Evolutionary conservation across 148 eudicot genomes (phyloP).

Genomic region (Rhododendron kiyosumense): DNA sequence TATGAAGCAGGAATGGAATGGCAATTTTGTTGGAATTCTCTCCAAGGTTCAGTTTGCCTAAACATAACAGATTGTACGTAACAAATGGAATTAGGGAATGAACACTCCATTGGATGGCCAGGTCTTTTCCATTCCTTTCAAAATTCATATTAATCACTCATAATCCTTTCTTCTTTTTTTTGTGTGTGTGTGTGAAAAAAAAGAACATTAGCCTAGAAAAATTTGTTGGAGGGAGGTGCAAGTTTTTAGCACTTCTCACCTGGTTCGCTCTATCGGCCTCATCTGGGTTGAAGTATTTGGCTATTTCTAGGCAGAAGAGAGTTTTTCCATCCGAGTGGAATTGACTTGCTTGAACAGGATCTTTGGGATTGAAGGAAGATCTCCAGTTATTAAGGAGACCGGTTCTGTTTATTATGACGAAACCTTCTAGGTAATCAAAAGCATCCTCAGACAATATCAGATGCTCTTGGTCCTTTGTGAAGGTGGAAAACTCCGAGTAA

Average conservation of each 20-base stretch:
- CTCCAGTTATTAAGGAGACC: constrained; percentile 83
- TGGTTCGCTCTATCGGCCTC: constrained; percentile 35
- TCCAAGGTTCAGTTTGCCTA: not conserved
- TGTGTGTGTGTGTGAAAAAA: not conserved
- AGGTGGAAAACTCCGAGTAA: constrained; percentile 63
- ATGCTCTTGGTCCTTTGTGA: constrained; percentile 81
- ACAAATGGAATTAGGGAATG: not conserved
- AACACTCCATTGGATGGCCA: not conserved
- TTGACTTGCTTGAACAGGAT: constrained; percentile 61
- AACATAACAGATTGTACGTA: not conserved
- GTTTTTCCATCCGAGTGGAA: constrained; percentile 76
- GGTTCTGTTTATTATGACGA: constrained; percentile 78
- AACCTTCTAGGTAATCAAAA: constrained; percentile 90
- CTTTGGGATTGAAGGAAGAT: constrained; percentile 69
- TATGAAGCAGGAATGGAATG: not conserved
- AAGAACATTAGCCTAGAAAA: not conserved
- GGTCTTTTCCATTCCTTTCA: not conserved
- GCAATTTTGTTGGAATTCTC: not conserved
- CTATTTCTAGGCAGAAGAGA: constrained; percentile 85
- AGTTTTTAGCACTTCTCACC: constrained; percentile 36
- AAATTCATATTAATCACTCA: not conserved
- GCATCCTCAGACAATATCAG: constrained; percentile 57
- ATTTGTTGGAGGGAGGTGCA: not conserved
- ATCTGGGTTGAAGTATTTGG: constrained; percentile 68
- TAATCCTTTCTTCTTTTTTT: not conserved